Percentiles rank a stretch among this genome's conserved stretches.
Conservation (phyloP, 805 yeast genomes). For the Metschnikowia kofuensis region DNA sequence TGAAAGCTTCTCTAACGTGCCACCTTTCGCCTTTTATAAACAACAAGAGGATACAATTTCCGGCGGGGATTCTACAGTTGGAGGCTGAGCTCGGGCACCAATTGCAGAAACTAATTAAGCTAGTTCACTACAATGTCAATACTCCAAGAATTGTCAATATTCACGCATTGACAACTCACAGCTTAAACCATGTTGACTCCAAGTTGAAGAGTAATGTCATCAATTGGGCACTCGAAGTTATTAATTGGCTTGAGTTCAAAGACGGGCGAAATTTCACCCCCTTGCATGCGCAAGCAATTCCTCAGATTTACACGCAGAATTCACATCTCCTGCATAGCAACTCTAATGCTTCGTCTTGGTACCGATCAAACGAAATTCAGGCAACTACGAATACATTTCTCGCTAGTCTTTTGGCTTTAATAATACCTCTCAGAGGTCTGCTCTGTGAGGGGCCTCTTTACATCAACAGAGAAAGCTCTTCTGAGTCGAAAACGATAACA, state of each 20-base stretch:
- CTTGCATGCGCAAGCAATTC: conserved; percentile 7
- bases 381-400: conserved; percentile 34
- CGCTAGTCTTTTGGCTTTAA: conserved; percentile 45
- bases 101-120: conserved; percentile 34
- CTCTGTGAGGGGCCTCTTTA: conserved; percentile 34
- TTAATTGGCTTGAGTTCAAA: conserved; percentile 55
- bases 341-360: conserved; percentile 6
- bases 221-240: conserved; percentile 51
- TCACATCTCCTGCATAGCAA: conserved; percentile 8
- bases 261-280: conserved; percentile 34
- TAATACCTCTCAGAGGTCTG: conserved; percentile 39
- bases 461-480: conserved; percentile 11
- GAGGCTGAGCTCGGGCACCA: conserved; percentile 43
- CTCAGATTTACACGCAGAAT: conserved; percentile 7
- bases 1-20: conserved; percentile 18
- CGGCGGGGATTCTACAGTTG: conserved; percentile 36
- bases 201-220: conserved; percentile 36
- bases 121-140: conserved; percentile 39
- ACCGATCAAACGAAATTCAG: conserved; percentile 6
- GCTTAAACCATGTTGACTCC: conserved; percentile 14
- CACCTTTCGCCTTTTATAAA: conserved; percentile 23
- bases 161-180: conserved; percentile 33
- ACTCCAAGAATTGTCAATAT: conserved; percentile 46
- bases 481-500: conserved; percentile 28
- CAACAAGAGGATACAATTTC: conserved; percentile 37